Base-by-base conservation (phyloP, 805 yeast genomes). In the Kluyveromyces nonfermentans region DNA sequence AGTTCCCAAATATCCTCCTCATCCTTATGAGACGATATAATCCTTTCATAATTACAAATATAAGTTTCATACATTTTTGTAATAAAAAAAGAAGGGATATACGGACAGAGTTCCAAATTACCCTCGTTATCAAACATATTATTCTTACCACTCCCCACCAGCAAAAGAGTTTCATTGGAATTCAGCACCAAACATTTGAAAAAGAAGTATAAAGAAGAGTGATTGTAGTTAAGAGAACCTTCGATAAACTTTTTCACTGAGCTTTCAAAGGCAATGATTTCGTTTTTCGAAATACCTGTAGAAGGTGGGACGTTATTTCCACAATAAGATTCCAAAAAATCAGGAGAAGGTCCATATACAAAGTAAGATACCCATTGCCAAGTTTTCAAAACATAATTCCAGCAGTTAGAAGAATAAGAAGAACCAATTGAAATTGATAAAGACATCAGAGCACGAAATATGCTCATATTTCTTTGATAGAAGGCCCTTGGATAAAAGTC, bases 351-450 rank as follows among this genome's bases (percentile, higher is more conserved):
- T 0, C 90, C 90, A 55, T 78, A 70, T n/a, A 82, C 53, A 51
- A 68, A 83, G 53, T 79, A 84, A 44, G 83, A 79, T 40, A 82
- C 71, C 94, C 94, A 85, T 60, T 84, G 94, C 45, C 87, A 68
- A 0, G 94, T 74, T 4, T 75, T 70, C 16, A 80, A 55, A 4
- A 82, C 59, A 15, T 71, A 71, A 10, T 64, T 61, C 97, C 97
- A 90, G 28, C 83, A 76, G 3, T 65, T 46, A 1, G 49, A 58
- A 5, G 73, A 74, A 14, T 90, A 68, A 1, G 79, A 74, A 1
- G 89, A 75, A 0, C 96, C 97, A n/a, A 90, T 63, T 0, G 96
- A 84, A 2, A 80, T 73, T 0, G 90, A 88, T 40, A 90, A 67
- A 47, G 86, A 84, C 3, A 81, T 67, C 33, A 90, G 62, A 0